Conservation (phyloP, 371 early-diverging fungal species). For the Apophysomyces trapeziformis region DNA sequence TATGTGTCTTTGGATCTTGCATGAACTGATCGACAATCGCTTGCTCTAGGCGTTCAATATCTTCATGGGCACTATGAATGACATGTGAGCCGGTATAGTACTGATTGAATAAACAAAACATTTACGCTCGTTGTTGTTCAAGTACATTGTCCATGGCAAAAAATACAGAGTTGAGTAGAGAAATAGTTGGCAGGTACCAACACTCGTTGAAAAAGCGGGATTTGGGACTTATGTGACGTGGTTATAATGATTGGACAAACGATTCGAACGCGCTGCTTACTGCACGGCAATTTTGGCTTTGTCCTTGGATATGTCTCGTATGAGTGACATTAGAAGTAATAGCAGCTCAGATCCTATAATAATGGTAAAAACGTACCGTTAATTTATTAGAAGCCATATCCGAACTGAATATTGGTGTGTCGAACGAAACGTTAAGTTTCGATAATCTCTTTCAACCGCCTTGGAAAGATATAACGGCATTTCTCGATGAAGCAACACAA, state of each 20-base stretch:
- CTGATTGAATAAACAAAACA: neutral
- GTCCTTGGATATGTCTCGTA: slow-evolving; percentile 3
- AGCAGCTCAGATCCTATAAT: neutral
- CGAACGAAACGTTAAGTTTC: slow-evolving; percentile 7
- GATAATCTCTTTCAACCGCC: slow-evolving; percentile 24
- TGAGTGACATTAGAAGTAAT: slow-evolving; percentile 23
- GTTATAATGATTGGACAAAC: neutral
- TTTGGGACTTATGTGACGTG: too few species aligned
- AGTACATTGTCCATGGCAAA: slow-evolving; percentile 65
- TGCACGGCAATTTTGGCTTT: neutral
- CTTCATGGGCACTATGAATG: slow-evolving; percentile 76
- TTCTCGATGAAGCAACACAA: slow-evolving; percentile 55
- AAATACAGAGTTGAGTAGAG: neutral
- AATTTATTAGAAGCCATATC: slow-evolving; percentile 24
- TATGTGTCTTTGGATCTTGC: slow-evolving; percentile 75
- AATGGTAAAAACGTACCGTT: neutral
- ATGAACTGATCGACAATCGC: slow-evolving; percentile 85
- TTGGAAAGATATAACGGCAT: slow-evolving; percentile 61
- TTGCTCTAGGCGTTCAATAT: slow-evolving; percentile 90
- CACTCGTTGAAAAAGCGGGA: too few species aligned
- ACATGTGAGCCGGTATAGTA: neutral
- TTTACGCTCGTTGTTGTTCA: slow-evolving; percentile 72
- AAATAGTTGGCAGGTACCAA: too few species aligned
- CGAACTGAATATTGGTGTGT: slow-evolving; percentile 30
- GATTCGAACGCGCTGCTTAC: too few species aligned